Percentiles rank a stretch among this genome's conserved stretches.
Conservation (phyloP, 2,329 filamentous ascomycete genomes). For the Dactylellina drechsleri region DNA sequence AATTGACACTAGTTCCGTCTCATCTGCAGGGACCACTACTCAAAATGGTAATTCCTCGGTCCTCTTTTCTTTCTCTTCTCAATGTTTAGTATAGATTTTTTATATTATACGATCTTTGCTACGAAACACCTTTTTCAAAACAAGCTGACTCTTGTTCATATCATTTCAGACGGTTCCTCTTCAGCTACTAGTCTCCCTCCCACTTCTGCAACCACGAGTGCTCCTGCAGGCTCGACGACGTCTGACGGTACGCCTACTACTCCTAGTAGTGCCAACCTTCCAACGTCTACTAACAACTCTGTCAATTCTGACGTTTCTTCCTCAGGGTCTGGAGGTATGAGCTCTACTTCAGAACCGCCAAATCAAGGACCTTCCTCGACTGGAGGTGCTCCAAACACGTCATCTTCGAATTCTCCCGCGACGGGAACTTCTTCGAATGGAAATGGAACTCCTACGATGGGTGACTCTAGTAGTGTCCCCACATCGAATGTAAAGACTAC, state of each 20-base stretch:
- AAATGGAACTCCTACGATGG: neutral
- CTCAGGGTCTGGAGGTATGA: neutral
- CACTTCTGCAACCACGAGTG: slow-evolving; percentile 8
- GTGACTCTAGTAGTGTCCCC: neutral
- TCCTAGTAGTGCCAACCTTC: slow-evolving; percentile 22
- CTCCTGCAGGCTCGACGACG: neutral
- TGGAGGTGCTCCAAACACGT: slow-evolving; percentile 2
- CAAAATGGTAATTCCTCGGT: slow-evolving; percentile 32
- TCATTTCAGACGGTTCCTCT: slow-evolving; percentile 1
- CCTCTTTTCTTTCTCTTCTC: neutral
- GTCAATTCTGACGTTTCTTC: slow-evolving; percentile 21
- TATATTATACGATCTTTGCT: too few species aligned
- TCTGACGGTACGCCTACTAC: slow-evolving; percentile 37
- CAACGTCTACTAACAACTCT: slow-evolving; percentile 21
- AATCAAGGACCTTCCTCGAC: slow-evolving; percentile 14
- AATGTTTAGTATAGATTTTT: too few species aligned
- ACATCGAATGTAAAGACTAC: slow-evolving; percentile 36
- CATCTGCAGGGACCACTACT: slow-evolving; percentile 27
- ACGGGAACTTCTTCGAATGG: slow-evolving; percentile 10
- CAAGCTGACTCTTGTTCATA: neutral
- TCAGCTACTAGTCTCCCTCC: neutral
- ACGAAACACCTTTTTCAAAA: neutral
- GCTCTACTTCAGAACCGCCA: slow-evolving; percentile 5
- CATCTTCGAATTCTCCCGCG: neutral
- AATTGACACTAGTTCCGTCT: slow-evolving; percentile 1